Percentiles rank a stretch among this genome's conserved stretches.
Evolutionary conservation across 1,284 basidiomycete species (phyloP).

Genomic region (Pseudozyma pruni): DNA sequence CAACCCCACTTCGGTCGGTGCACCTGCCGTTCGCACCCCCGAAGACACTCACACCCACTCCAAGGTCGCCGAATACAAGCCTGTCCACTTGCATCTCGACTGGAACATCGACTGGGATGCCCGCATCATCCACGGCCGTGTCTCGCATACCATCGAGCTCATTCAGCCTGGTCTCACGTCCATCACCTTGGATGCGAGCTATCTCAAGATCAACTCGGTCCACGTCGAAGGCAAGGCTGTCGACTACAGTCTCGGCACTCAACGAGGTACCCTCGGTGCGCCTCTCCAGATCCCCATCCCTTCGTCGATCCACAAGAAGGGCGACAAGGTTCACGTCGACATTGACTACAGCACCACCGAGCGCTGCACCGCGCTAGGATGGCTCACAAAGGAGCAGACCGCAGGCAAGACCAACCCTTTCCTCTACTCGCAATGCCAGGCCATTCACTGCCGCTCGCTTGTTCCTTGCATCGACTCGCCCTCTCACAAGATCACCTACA

Average conservation of each 20-base stretch:
- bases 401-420: slow-evolving; percentile 81
- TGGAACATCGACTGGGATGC: slow-evolving; percentile 84
- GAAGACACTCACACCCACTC: slow-evolving; percentile 61
- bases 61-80: slow-evolving; percentile 57
- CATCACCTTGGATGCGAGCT: slow-evolving; percentile 82
- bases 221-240: slow-evolving; percentile 72
- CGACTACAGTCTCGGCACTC: slow-evolving; percentile 72
- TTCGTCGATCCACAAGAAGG: slow-evolving; percentile 43
- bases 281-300: slow-evolving; percentile 69
- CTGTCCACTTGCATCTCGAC: slow-evolving; percentile 72
- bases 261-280: slow-evolving; percentile 68
- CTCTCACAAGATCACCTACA: slow-evolving; percentile 66
- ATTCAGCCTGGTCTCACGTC: slow-evolving; percentile 75
- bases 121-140: slow-evolving; percentile 78
- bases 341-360: slow-evolving; percentile 75
- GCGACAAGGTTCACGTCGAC: slow-evolving; percentile 49
- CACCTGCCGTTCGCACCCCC: slow-evolving; percentile 43
- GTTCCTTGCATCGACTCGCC: slow-evolving; percentile 64
- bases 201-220: slow-evolving; percentile 76
- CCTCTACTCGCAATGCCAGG: slow-evolving; percentile 93
- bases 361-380: slow-evolving; percentile 87
- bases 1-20: slow-evolving; percentile 55
- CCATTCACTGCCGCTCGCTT: slow-evolving; percentile 68
- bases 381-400: slow-evolving; percentile 91
- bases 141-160: slow-evolving; percentile 76